phyloP scores from a whole-genome alignment of 78 protist genomes.

The Dictyostelium purpureum region DNA sequence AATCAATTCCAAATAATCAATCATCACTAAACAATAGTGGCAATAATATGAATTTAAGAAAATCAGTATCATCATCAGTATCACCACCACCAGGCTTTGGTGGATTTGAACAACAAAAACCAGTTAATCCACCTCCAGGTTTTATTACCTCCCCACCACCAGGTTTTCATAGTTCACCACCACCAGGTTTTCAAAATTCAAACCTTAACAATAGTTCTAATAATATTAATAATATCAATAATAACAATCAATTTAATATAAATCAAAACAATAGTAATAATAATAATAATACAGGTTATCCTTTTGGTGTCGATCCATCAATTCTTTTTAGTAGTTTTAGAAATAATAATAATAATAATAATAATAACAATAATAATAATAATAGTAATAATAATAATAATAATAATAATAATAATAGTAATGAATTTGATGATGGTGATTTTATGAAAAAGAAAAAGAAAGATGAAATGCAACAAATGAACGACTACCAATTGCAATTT shows the following conservation, averaged over 20 bases:
- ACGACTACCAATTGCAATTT: neutral
- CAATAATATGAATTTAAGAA: neutral
- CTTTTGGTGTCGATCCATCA: neutral
- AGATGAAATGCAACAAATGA: no score
- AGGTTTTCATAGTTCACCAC: slow-evolving; percentile 11
- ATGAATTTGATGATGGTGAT: neutral
- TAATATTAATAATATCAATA: neutral
- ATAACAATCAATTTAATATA: slow-evolving; percentile 10
- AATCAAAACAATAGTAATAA: neutral
- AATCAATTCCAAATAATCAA: neutral
- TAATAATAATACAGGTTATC: neutral
- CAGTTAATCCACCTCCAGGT: slow-evolving; percentile 51
- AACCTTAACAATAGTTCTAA: slow-evolving; percentile 9
- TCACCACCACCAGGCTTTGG: slow-evolving; percentile 69
- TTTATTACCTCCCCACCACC: slow-evolving; percentile 45
- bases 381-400: neutral
- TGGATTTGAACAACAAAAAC: neutral
- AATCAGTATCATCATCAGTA: slow-evolving; percentile 25
- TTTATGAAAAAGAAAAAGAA: neutral
- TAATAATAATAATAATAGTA: no score
- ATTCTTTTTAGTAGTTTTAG: neutral
- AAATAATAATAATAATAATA: neutral
- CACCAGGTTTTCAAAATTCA: slow-evolving; percentile 44
- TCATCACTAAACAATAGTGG: neutral
- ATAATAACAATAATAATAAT: neutral